Conservation (phyloP, 2,329 filamentous ascomycete genomes). For the Penicillium sp. region DNA sequence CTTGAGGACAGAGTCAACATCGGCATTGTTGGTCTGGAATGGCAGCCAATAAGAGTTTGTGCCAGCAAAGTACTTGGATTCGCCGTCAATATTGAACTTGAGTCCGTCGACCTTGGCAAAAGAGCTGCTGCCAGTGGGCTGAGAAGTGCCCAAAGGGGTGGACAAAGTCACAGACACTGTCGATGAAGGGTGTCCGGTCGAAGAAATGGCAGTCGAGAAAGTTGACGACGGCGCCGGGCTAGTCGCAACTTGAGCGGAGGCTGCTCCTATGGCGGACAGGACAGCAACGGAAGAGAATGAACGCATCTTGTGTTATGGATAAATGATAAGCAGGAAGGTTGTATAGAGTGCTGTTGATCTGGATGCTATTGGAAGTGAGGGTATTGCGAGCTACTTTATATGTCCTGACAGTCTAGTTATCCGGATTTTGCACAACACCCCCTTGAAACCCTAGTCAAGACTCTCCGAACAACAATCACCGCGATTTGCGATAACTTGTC, state of each 20-base stretch:
- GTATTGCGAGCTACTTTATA: not conserved
- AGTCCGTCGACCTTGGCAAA: not conserved
- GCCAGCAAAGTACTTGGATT: not conserved
- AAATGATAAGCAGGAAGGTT: too few relatives aligned
- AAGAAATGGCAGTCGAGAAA: not conserved
- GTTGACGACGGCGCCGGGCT: not conserved
- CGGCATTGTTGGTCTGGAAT: not conserved
- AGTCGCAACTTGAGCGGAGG: not conserved
- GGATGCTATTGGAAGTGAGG: not conserved
- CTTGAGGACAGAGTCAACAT: not conserved
- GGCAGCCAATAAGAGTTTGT: not conserved
- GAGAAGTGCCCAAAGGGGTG: not conserved
- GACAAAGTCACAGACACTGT: not conserved
- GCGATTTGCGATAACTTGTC: not conserved
- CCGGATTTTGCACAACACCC: not conserved
- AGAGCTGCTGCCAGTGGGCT: not conserved
- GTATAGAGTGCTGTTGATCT: not conserved
- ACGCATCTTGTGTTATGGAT: not conserved
- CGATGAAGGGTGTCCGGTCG: not conserved
- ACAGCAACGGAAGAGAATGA: not conserved
- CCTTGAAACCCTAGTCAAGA: not conserved
- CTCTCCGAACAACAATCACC: not conserved
- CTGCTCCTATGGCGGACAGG: not conserved
- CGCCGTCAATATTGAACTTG: not conserved
- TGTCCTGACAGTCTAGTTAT: not conserved